Evolutionary conservation across 2,329 filamentous ascomycete species (phyloP).

Genomic region (Pestalotiopsis fici): DNA sequence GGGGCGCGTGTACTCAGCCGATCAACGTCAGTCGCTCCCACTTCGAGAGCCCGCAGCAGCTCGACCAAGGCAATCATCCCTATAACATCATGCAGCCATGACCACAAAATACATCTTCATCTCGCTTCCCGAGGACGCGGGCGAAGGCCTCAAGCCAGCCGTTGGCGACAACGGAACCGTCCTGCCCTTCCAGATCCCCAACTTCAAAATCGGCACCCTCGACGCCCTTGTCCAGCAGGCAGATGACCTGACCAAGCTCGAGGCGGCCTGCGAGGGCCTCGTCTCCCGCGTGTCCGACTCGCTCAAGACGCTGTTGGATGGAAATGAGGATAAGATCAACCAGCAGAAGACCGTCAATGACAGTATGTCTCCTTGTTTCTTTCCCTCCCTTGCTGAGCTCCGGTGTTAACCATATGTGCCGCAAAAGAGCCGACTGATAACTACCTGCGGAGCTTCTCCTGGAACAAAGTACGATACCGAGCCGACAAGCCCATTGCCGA

Average conservation of each 20-base stretch:
- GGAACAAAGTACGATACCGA: slow-evolving; percentile 98
- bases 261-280: slow-evolving; percentile 75
- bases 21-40: slow-evolving; percentile 7
- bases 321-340: slow-evolving; percentile 78
- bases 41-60: neutral
- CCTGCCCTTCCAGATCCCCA: slow-evolving; percentile 78
- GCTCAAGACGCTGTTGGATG: slow-evolving; percentile 78
- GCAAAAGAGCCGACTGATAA: slow-evolving; percentile 86
- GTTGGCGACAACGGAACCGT: slow-evolving; percentile 78
- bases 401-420: slow-evolving; percentile 2
- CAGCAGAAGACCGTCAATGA: slow-evolving; percentile 94
- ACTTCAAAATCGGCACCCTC: slow-evolving; percentile 97
- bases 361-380: slow-evolving; percentile 58
- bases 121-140: slow-evolving; percentile 86
- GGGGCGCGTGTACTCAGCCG: neutral
- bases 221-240: slow-evolving; percentile 95
- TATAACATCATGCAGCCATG: slow-evolving; percentile 20
- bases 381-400: neutral
- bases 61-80: neutral
- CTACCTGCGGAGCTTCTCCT: slow-evolving; percentile 85
- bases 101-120: slow-evolving; percentile 77
- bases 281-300: slow-evolving; percentile 89
- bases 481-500: slow-evolving; percentile 88
- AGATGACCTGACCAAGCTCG: slow-evolving; percentile 90
- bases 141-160: slow-evolving; percentile 72